These are phyloP conservation scores for Cymbidium sinense DNA, from an alignment of 106 monocot species.

Conservation along the genomic window DNA sequence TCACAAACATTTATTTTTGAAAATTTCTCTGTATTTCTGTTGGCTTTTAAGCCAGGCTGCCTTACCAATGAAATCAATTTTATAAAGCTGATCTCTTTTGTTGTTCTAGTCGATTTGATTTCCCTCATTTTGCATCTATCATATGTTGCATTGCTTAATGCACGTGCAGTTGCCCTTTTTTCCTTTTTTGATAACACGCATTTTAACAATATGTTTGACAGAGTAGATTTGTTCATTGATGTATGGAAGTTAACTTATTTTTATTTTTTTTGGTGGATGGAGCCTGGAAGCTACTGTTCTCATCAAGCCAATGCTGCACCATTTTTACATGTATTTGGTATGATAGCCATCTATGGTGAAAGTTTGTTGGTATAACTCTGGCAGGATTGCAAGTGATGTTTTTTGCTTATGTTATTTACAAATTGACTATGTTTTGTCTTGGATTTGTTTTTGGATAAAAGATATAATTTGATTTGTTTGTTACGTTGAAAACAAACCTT, in stretches of 20 bases:
- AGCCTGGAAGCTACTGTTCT: background rate
- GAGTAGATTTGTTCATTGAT: background rate
- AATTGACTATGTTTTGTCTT: background rate
- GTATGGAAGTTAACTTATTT: background rate
- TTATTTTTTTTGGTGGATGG: background rate
- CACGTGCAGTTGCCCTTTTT: background rate
- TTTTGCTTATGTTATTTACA: background rate
- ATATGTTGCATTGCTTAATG: background rate
- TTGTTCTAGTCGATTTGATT: background rate
- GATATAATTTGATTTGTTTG: background rate
- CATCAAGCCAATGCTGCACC: background rate
- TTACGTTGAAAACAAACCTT: background rate
- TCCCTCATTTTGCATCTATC: background rate
- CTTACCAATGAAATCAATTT: background rate
- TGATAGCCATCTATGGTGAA: background rate
- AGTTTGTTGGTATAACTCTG: background rate
- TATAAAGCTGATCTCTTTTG: background rate
- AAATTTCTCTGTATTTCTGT: slow-evolving; percentile 10
- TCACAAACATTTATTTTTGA: slow-evolving; percentile 10
- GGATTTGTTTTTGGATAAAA: background rate
- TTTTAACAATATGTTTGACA: background rate
- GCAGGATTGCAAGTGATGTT: background rate
- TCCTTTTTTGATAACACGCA: background rate
- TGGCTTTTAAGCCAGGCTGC: slow-evolving; percentile 22
- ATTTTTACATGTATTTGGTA: background rate